Evolutionary conservation across 345 rosid species (phyloP), one percentile per base, ranked within the genome.

Genomic region (Lepidium didymum): DNA sequence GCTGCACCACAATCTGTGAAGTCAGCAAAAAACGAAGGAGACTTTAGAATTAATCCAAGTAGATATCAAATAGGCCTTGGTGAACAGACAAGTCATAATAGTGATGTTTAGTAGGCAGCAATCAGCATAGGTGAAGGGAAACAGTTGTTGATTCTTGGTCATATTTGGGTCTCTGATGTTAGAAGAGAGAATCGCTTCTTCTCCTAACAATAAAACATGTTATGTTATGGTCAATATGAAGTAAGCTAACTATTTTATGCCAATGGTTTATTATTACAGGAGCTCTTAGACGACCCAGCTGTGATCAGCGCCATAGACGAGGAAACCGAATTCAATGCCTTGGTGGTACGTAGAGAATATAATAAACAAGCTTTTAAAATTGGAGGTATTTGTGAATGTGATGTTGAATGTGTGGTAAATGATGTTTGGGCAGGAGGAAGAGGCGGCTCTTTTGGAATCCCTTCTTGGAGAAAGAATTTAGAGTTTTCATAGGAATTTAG

Each of bases 271-370:
- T 56, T 11, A 11, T 53, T 61, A 53, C 86, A 90, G 98, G 98
- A 90, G 73, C 86, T 92, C 13, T 54, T 87, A 85, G 96, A 90
- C 14, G 98, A 92, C 75, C 85, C 89, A 38, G 87, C 90, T 3
- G 81, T 84, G 44, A 73, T 78, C 68, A 79, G 90, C 15, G 90
- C 96, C 62, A 83, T 92, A 61, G 96, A 92, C 11, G 96, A 90
- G 79, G 96, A 90, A 81, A 92, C 93, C 0, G 96, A 92, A 75
- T 92, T 92, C 67, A 88, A 88, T 56, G 96, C 96, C 37, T 83
- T 92, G 68, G 96, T 90, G 96, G 98, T 92, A 85, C 3, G 86
- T 65, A 68, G 16, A 59, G 15, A 15, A 68, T 38, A 53, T n/a
- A 2, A 19, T 19, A 6, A 45, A 33, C 15, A 29, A 51, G 37